Evolutionary conservation across 2,329 filamentous ascomycete species (phyloP).

Genomic region (Graphilbum ipis-grandicollis): DNA sequence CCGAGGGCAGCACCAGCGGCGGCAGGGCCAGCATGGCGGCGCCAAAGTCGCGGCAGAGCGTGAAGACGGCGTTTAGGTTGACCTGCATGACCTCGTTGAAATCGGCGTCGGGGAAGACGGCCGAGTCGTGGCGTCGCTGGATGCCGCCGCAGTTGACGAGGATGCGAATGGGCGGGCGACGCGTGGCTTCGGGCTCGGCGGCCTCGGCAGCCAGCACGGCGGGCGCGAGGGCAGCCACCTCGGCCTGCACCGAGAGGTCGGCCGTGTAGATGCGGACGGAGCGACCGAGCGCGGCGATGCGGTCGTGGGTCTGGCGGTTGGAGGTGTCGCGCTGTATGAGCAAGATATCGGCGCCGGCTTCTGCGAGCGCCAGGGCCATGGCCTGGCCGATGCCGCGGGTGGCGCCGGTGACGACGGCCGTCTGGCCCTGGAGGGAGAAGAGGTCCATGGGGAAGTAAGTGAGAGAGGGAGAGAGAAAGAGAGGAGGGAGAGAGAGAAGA

Average conservation of each 20-base stretch:
- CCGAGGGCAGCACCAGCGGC: conserved; percentile 21
- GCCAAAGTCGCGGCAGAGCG: conserved; percentile 58
- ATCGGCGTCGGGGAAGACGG: conserved; percentile 59
- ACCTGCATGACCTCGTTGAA: conserved; percentile 73
- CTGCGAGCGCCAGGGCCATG: conserved; percentile 38
- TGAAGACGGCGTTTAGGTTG: conserved; percentile 71
- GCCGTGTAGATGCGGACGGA: conserved; percentile 50
- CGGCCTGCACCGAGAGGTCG: conserved; percentile 44
- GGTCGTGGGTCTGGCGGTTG: conserved; percentile 35
- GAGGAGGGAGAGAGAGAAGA: background rate
- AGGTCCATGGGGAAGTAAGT: conserved; percentile 11
- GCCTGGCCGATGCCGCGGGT: conserved; percentile 41
- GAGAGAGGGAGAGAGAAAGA: background rate
- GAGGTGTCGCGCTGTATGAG: conserved; percentile 24
- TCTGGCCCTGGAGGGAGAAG: conserved; percentile 40
- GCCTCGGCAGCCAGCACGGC: conserved; percentile 39
- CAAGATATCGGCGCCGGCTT: conserved; percentile 39
- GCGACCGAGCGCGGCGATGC: conserved; percentile 47
- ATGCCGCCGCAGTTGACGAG: conserved; percentile 80
- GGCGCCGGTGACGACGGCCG: conserved; percentile 37
- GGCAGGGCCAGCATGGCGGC: conserved; percentile 55
- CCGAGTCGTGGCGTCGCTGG: conserved; percentile 59
- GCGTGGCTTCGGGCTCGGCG: conserved; percentile 16
- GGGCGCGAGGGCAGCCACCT: conserved; percentile 43
- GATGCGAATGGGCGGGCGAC: conserved; percentile 38